These are phyloP conservation scores for Dendrobium nobile DNA, from an alignment of 106 monocot genomes.

Conservation along the genomic window DNA sequence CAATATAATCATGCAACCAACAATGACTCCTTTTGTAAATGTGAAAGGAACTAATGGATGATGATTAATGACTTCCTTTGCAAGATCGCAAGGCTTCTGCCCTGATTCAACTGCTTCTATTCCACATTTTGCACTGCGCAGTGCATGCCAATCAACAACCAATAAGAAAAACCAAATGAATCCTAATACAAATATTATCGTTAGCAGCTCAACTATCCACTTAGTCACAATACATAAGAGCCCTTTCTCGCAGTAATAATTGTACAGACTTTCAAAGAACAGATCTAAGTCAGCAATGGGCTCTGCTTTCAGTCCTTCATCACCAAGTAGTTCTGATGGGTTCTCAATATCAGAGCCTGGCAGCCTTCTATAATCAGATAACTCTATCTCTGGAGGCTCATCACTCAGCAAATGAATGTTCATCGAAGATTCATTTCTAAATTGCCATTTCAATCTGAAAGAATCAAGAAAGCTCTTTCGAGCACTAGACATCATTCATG, in stretches of 20 bases:
- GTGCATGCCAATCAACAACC: conserved; percentile 79
- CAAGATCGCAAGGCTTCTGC: conserved; percentile 77
- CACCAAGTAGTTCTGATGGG: conserved; percentile 75
- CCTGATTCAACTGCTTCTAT: conserved; percentile 92
- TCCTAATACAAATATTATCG: conserved; percentile 54
- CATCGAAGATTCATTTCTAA: conserved; percentile 45
- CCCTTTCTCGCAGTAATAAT: conserved; percentile 85
- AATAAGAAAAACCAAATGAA: conserved; percentile 88
- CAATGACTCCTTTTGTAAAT: conserved; percentile 59
- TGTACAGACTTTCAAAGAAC: conserved; percentile 81
- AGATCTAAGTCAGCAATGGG: conserved; percentile 89
- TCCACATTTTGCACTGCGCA: conserved; percentile 83
- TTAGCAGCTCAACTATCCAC: conserved; percentile 85
- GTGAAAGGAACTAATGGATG: conserved; percentile 93
- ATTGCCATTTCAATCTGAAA: conserved; percentile 50
- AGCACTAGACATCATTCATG: conserved; percentile 62
- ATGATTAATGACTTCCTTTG: conserved; percentile 65
- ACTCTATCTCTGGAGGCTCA: conserved; percentile 58
- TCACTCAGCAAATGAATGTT: conserved; percentile 50
- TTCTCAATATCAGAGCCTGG: conserved; percentile 60
- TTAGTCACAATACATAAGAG: conserved; percentile 77
- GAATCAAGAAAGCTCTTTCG: conserved; percentile 32
- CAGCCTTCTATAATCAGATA: conserved; percentile 75
- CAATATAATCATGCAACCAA: conserved; percentile 79
- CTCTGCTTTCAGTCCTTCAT: conserved; percentile 54